A percentile compares a stretch with the other conserved stretches of the same genome.
Evolutionary conservation across 176 grass and related monocot genomes (phyloP).

Genomic region (Zizania latifolia): DNA sequence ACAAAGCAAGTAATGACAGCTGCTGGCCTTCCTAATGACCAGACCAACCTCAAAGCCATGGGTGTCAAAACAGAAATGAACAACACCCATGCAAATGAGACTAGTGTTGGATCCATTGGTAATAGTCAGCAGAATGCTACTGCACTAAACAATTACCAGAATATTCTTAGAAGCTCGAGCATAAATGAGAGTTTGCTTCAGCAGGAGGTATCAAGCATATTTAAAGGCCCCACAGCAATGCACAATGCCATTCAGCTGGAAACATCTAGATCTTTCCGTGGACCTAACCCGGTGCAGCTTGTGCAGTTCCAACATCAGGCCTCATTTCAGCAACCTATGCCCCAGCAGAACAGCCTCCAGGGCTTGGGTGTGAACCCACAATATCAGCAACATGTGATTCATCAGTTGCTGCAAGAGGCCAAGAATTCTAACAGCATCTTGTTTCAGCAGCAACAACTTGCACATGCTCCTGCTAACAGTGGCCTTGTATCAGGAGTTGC

Average conservation of each 20-base stretch:
- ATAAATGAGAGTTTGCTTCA: conserved; percentile 48
- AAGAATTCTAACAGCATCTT: conserved; percentile 48
- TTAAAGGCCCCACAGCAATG: conserved; percentile 38
- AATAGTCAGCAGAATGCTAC: conserved; percentile 41
- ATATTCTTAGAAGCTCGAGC: conserved; percentile 54
- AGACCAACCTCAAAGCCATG: conserved; percentile 38
- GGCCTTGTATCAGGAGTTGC: conserved; percentile 28
- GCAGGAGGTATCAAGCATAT: conserved; percentile 47
- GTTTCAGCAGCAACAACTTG: conserved; percentile 29
- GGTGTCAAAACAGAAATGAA: no score
- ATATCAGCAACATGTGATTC: conserved; percentile 65
- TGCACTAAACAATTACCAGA: conserved; percentile 64
- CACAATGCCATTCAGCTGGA: conserved; percentile 47
- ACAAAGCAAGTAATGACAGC: conserved; percentile 47
- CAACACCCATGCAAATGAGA: conserved; percentile 31
- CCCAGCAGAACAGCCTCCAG: conserved; percentile 46
- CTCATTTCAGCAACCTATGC: conserved; percentile 41
- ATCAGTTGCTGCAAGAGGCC: conserved; percentile 85
- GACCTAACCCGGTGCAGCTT: conserved; percentile 28
- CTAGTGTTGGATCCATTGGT: conserved; percentile 11
- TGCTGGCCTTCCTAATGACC: conserved; percentile 42
- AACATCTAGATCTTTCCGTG: conserved; percentile 33
- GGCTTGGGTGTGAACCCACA: conserved; percentile 39
- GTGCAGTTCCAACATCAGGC: conserved; percentile 46
- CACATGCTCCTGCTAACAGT: conserved; percentile 29